Conservation (phyloP, 441 rosid species). For the Gossypium trilobum region DNA sequence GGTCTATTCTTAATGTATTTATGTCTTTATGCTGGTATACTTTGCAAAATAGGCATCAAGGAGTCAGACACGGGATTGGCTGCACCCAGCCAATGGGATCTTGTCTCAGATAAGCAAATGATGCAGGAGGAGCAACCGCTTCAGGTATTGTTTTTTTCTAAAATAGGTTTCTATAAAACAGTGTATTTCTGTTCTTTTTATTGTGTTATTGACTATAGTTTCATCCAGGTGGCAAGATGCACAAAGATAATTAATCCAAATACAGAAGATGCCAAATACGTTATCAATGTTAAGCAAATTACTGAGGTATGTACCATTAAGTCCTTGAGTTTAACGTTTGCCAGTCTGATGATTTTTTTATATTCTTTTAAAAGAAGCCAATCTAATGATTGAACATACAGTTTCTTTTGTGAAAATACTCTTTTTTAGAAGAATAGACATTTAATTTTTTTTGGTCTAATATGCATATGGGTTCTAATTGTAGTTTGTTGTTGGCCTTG, state of each 20-base stretch:
- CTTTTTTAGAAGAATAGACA: background rate
- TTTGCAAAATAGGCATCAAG: conserved; percentile 56
- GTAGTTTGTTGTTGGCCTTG: conserved; percentile 60
- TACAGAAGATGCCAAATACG: conserved; percentile 91
- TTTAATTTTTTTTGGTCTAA: background rate
- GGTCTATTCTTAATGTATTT: background rate
- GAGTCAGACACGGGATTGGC: conserved; percentile 97
- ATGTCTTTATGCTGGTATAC: background rate
- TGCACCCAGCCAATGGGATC: conserved; percentile 98
- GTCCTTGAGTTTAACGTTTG: background rate
- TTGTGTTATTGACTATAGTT: background rate
- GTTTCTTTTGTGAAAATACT: background rate
- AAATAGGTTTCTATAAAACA: conserved; percentile 22
- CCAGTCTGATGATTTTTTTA: background rate
- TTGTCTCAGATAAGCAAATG: conserved; percentile 95
- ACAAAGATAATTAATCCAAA: conserved; percentile 90
- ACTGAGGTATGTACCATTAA: conserved; percentile 63
- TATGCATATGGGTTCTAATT: background rate
- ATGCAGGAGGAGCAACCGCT: conserved; percentile 99
- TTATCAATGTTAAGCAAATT: conserved; percentile 89
- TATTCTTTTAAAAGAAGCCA: background rate
- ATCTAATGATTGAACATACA: background rate
- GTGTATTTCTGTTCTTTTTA: background rate
- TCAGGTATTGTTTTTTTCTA: conserved; percentile 39
- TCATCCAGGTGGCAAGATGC: conserved; percentile 81